Base-by-base conservation (phyloP, 2,329 filamentous ascomycete genomes). In the Fusarium sp. region DNA sequence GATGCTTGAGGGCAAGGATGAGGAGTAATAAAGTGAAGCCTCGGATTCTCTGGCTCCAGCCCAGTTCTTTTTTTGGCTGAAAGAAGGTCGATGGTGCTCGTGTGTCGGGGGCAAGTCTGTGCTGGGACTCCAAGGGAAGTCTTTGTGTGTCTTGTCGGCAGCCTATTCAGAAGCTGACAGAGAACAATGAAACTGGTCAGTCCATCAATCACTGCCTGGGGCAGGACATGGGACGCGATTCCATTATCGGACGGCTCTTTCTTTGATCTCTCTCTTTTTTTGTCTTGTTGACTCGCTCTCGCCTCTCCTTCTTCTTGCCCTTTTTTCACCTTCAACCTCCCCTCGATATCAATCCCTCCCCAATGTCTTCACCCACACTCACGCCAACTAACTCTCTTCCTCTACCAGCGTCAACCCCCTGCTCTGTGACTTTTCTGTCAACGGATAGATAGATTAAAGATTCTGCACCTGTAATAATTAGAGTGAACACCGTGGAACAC, bases 131-230 rank as follows among this genome's bases (percentile, higher is more conserved):
- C 55, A 54, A 63, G 9, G 31, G 31, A 43, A 61, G 67, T 71
- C 68, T 71, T 70, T 70, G 68, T 70, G 57, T 68, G 36, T 23
- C 23, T 65, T 23, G 43, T 68, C 36, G 41, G 59, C 60, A 63
- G 44, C 65, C 66, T 52, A 73, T 74, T 72, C 69, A 69, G 60
- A 60, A 60, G 65, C 54, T 55, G 41, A 40, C 34, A 60, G 51
- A 66, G 57, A 65, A 75, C 73, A 75, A 75, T 75, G 71, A 75
- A 75, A 73, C 59, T 62, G 57, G 52, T 44, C 48, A 50, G 44
- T 54, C 60, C 34, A 52, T 61, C 66, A 64, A 70, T 67, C 55
- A 67, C 47, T 37, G 60, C 54, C 61, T 65, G 56, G 60, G 50
- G 30, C 55, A 64, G 61, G 50, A 63, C 57, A 69, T 66, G 65